Base-by-base conservation (phyloP, 495 filamentous ascomycete genomes). In the Pseudomonodictys pantanalensis region DNA sequence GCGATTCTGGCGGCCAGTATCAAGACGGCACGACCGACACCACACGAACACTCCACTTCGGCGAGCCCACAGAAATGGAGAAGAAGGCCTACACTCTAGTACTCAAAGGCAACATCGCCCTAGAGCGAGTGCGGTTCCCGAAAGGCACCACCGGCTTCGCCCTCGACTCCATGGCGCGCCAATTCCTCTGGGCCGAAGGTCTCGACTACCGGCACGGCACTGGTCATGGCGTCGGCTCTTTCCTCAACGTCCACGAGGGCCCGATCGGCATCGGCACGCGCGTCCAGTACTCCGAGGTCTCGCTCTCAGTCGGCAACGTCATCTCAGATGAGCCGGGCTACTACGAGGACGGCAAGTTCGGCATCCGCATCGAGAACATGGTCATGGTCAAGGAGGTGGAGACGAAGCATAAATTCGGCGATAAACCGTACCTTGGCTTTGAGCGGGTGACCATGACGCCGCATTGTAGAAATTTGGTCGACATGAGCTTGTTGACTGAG, bases 361-460 rank as follows among this genome's bases (percentile, higher is more conserved):
- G 95, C n/a, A 95, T 99, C 67, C 88, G 95, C 28, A 97, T 97
- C 67, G 95, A 99, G 75, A 97, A 90, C 66, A 74, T 99, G 56
- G 82, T 95, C 59, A 89, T 96, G 82, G 89, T 90, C 17, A 86
- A 84, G 62, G 91, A 97, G 68, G 87, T 86, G 15, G 76, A 95
- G 69, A 96, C 92, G 6, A 85, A 87, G 54, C 79, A 95, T 73
- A 82, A 81, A 32, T 97, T 97, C 68, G 93, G 92, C 5, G 92
- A 96, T 50, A 93, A 92, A 75, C 88, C 92, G 20, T 98, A 89
- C 74, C 73, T 96, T 18, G 91, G 92, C 12, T 97, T 99, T 64
- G 91, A 99, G 76, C 90, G 95, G 69, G 91, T 96, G 59, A 99
- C 95, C 1, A 92, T 97, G 90, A 89, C 90, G 18, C 95, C 95